Conservation (phyloP, 352 stramenopile species). For the Pythium aquatile region DNA sequence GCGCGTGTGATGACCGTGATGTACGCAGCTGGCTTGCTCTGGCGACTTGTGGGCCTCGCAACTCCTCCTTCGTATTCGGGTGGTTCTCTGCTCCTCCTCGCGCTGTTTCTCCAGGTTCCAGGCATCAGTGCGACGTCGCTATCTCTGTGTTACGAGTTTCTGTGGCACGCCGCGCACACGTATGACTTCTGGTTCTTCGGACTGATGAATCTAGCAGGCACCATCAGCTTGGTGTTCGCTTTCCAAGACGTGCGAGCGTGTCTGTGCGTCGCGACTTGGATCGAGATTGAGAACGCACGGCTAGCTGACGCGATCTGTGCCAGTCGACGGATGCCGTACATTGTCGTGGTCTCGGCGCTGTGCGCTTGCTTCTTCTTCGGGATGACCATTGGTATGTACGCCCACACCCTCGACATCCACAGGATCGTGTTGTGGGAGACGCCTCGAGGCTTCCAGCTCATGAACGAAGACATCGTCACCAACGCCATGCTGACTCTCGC, state of each 20-base stretch:
- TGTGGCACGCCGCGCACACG: background rate
- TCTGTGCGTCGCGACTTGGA: background rate
- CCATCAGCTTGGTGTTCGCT: background rate
- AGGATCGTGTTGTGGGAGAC: conserved; percentile 5
- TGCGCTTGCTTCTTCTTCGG: background rate
- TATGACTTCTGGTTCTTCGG: conserved; percentile 21
- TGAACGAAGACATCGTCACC: conserved; percentile 9
- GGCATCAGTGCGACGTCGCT: background rate
- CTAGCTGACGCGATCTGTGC: conserved; percentile 1
- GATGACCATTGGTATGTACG: background rate
- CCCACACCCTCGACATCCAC: background rate
- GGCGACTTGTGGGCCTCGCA: background rate
- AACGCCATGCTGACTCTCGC: conserved; percentile 4
- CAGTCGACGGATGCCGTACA: background rate
- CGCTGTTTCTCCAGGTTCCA: conserved; percentile 6
- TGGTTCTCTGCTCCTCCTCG: background rate
- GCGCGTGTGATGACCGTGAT: background rate
- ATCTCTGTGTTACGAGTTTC: conserved; percentile 5
- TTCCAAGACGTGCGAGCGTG: background rate
- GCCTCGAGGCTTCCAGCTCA: background rate
- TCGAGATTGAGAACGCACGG: conserved; percentile 11
- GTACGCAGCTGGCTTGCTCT: background rate
- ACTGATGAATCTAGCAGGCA: background rate
- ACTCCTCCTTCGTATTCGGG: background rate
- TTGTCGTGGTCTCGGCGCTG: background rate